phyloP scores from a whole-genome alignment of 225 moss, liverwort and hornwort genomes.

The Pseudisothecium myosuroides region DNA sequence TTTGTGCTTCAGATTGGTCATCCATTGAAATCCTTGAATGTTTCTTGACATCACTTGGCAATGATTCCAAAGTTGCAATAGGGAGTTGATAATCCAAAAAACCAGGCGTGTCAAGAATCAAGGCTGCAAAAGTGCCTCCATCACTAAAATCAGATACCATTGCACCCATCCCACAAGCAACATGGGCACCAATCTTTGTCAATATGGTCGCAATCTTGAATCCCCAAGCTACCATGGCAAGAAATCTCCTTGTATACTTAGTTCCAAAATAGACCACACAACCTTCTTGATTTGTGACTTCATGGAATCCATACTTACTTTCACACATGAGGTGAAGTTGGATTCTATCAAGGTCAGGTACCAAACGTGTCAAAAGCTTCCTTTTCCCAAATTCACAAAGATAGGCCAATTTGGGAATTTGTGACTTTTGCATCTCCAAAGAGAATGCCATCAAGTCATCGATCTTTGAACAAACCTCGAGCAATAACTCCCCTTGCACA shows the following conservation, averaged over 20 bases:
- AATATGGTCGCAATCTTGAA: background rate
- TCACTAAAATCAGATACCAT: background rate
- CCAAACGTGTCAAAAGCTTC: background rate
- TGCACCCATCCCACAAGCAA: background rate
- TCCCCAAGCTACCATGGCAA: background rate
- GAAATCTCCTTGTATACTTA: background rate
- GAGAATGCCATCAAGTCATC: background rate
- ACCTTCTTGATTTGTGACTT: background rate
- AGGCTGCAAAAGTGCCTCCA: background rate
- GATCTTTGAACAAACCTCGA: background rate
- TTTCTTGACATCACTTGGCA: background rate
- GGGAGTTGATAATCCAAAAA: background rate
- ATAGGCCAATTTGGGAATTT: background rate
- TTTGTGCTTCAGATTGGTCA: background rate
- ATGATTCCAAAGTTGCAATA: background rate
- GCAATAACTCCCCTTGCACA: background rate
- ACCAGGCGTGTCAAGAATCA: background rate
- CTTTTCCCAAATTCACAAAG: background rate
- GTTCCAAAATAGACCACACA: background rate
- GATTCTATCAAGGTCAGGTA: background rate
- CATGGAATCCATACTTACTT: background rate
- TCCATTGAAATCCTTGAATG: background rate
- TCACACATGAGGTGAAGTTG: background rate
- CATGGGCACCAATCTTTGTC: background rate
- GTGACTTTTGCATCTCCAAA: background rate